phyloP scores from a whole-genome alignment of 345 rosid genomes.

The Salix arbutifolia region DNA sequence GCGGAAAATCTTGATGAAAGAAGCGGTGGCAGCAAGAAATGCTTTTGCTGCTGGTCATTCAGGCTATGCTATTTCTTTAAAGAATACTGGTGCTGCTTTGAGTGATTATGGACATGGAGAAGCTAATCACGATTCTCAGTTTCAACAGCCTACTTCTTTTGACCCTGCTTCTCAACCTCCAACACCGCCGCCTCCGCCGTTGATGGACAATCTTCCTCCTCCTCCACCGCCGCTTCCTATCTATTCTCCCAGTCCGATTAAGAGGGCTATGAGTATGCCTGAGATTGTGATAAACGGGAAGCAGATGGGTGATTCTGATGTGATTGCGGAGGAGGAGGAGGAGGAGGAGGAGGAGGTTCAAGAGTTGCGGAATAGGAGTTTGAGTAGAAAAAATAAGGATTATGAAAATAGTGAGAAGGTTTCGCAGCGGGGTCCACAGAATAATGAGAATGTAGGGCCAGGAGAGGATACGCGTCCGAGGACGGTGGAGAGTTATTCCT shows the following conservation, averaged over 20 bases:
- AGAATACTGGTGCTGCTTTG: slow-evolving; percentile 85
- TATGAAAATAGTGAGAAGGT: slow-evolving; percentile 14
- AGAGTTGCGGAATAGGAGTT: slow-evolving; percentile 27
- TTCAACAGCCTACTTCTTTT: slow-evolving; percentile 11
- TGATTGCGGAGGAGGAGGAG: slow-evolving; percentile 42
- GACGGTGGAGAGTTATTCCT: slow-evolving; percentile 22
- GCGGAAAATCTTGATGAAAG: slow-evolving; percentile 70
- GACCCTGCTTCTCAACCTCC: slow-evolving; percentile 23
- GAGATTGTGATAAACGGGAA: slow-evolving; percentile 15
- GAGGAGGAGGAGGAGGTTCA: slow-evolving; percentile 49
- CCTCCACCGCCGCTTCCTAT: slow-evolving; percentile 82
- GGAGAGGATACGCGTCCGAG: slow-evolving; percentile 27
- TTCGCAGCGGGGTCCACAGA: slow-evolving; percentile 20
- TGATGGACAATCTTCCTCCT: slow-evolving; percentile 55
- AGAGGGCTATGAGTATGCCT: slow-evolving; percentile 70
- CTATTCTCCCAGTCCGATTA: slow-evolving; percentile 78
- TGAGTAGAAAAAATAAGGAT: slow-evolving; percentile 18
- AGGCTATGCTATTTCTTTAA: slow-evolving; percentile 63
- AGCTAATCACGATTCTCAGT: slow-evolving; percentile 31
- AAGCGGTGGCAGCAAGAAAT: slow-evolving; percentile 73
- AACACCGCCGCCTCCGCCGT: slow-evolving; percentile 34
- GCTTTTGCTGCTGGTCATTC: slow-evolving; percentile 81
- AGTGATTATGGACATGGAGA: slow-evolving; percentile 90
- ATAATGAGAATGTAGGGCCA: slow-evolving; percentile 28
- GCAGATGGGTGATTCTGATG: slow-evolving; percentile 30